A percentile compares a stretch with the other conserved stretches of the same genome.
Evolutionary conservation across 805 yeast species (phyloP).

Genomic region (Scheffersomyces stipitis): DNA sequence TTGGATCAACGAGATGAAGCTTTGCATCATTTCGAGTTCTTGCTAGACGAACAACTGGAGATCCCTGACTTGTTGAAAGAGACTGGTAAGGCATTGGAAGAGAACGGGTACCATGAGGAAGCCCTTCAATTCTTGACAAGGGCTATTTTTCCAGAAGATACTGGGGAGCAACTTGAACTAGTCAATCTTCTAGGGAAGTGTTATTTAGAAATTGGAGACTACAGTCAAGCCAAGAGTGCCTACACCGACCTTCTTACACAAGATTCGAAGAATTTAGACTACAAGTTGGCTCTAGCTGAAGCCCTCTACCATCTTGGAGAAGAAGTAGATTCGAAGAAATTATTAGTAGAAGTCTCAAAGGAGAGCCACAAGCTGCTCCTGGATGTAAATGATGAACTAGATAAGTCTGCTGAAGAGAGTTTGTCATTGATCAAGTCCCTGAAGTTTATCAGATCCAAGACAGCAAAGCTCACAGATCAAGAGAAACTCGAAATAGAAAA

Average conservation of each 20-base stretch:
- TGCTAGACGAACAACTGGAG: slow-evolving; percentile 57
- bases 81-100: slow-evolving; percentile 74
- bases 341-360: slow-evolving; percentile 57
- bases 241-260: slow-evolving; percentile 52
- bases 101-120: slow-evolving; percentile 66
- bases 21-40: slow-evolving; percentile 59
- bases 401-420: slow-evolving; percentile 8
- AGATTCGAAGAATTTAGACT: slow-evolving; percentile 67
- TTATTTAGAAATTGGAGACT: slow-evolving; percentile 69
- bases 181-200: slow-evolving; percentile 71
- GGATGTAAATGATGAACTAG: slow-evolving; percentile 25
- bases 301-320: slow-evolving; percentile 68
- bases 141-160: slow-evolving; percentile 55
- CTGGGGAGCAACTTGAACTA: slow-evolving; percentile 48
- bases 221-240: slow-evolving; percentile 59
- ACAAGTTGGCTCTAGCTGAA: slow-evolving; percentile 79
- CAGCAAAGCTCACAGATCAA: slow-evolving; percentile 30
- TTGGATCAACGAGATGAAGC: slow-evolving; percentile 70
- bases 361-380: slow-evolving; percentile 11
- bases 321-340: slow-evolving; percentile 51
- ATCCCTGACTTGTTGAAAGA: slow-evolving; percentile 72
- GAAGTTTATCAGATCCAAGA: slow-evolving; percentile 4
- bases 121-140: slow-evolving; percentile 68
- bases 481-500: slow-evolving; percentile 58
- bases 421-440: slow-evolving; percentile 12